Evolutionary conservation across 108 stramenopile species (phyloP).

Genomic region (Pseudonitzschia pungens): DNA sequence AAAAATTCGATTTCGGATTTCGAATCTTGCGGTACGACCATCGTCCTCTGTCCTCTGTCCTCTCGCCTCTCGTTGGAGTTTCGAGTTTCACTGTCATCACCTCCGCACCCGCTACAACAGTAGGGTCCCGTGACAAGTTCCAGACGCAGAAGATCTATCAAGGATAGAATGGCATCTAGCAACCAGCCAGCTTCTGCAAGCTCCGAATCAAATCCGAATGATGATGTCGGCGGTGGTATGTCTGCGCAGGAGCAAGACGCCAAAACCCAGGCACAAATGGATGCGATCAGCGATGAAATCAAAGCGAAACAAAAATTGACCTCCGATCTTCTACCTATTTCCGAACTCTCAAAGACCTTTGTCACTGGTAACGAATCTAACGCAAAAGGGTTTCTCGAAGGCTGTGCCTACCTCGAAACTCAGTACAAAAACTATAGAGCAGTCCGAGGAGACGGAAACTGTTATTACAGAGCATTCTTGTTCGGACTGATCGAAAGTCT

Average conservation of each 20-base stretch:
- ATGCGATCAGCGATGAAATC: conserved; percentile 67
- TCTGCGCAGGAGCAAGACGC: conserved; percentile 32
- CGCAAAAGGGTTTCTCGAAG: conserved; percentile 36
- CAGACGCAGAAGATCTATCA: too few relatives aligned
- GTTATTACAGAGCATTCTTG: conserved; percentile 91
- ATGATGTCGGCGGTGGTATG: background rate
- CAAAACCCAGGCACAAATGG: conserved; percentile 60
- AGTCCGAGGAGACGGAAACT: conserved; percentile 93
- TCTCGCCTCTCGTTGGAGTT: too few relatives aligned
- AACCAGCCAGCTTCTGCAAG: too few relatives aligned
- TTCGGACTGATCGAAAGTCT: conserved; percentile 78
- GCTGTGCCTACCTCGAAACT: conserved; percentile 41
- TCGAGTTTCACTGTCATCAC: too few relatives aligned
- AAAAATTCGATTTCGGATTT: too few relatives aligned
- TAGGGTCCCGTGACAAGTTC: too few relatives aligned
- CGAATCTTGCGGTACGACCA: too few relatives aligned
- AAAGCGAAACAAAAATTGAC: conserved; percentile 65
- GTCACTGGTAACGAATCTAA: conserved; percentile 19
- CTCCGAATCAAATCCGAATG: too few relatives aligned
- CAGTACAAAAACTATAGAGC: conserved; percentile 64
- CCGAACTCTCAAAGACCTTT: conserved; percentile 38
- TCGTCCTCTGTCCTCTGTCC: too few relatives aligned
- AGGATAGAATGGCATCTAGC: too few relatives aligned
- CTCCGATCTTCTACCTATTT: conserved; percentile 45
- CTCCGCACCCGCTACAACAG: too few relatives aligned